Conservation (phyloP, 768 basidiomycete genomes). For the Kondoa subrosea region DNA sequence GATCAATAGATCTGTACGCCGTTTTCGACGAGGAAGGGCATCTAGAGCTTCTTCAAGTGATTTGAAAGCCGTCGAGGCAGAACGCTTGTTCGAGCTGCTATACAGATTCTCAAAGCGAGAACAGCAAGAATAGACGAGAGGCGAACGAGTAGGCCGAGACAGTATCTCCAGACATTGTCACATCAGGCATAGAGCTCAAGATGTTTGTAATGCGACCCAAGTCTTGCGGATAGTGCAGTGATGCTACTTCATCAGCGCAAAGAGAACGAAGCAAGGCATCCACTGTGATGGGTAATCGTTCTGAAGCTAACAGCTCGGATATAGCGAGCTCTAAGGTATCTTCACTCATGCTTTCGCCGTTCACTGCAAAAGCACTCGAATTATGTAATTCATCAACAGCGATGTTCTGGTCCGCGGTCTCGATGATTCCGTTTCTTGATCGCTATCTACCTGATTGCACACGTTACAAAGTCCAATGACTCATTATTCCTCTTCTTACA, state of each 20-base stretch:
- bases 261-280: neutral
- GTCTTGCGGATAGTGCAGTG: neutral
- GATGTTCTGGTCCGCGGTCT: no score
- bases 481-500: neutral
- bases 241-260: neutral
- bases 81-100: neutral
- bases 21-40: neutral
- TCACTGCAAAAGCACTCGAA: no score
- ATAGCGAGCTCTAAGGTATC: no score
- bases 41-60: neutral
- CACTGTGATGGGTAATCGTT: neutral
- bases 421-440: no score
- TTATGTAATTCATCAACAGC: no score
- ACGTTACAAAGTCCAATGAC: no score
- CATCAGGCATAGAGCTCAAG: neutral
- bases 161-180: no score
- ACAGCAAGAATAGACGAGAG: no score
- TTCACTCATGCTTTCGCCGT: no score
- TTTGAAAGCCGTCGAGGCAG: neutral
- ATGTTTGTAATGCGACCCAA: neutral
- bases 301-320: neutral
- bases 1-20: constrained; percentile 5
- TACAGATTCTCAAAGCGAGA: no score
- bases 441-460: no score
- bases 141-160: no score